A percentile compares a stretch with the other conserved stretches of the same genome.
Evolutionary conservation across 1,284 basidiomycete species (phyloP).

Genomic region (Blastosporella zonata): DNA sequence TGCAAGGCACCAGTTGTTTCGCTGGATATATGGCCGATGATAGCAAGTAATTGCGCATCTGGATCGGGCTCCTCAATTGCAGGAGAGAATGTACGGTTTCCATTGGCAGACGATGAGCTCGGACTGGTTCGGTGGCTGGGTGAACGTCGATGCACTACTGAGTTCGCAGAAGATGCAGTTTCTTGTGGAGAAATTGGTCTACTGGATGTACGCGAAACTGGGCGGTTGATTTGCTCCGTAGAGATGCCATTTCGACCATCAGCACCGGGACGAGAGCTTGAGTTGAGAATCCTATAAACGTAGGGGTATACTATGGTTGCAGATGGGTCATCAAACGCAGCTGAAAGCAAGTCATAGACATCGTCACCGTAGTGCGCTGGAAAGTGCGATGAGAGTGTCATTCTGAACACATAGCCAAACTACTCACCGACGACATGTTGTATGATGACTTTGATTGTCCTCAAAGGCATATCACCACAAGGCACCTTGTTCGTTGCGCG

Average conservation of each 20-base stretch:
- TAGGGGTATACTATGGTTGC: constrained; percentile 83
- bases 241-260: constrained; percentile 38
- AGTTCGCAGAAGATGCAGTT: constrained; percentile 51
- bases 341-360: constrained; percentile 76
- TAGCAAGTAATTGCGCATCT: constrained; percentile 75
- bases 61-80: constrained; percentile 73
- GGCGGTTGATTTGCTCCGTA: constrained; percentile 38
- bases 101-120: constrained; percentile 57
- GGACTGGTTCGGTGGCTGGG: constrained; percentile 65
- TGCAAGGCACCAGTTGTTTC: constrained; percentile 81
- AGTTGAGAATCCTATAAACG: constrained; percentile 82
- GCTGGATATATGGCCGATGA: constrained; percentile 89
- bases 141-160: constrained; percentile 50
- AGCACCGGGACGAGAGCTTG: constrained; percentile 45
- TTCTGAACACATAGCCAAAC: constrained; percentile 9
- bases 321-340: constrained; percentile 78
- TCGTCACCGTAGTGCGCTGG: constrained; percentile 77
- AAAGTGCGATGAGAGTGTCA: constrained; percentile 31
- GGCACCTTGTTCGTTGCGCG: constrained; percentile 88
- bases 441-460: constrained; percentile 97
- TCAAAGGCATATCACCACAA: constrained; percentile 94
- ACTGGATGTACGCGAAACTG: constrained; percentile 56
- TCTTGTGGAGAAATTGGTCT: constrained; percentile 63
- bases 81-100: constrained; percentile 40
- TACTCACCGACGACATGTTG: constrained; percentile 90